These are phyloP conservation scores for Rhypophila decipiens DNA, from an alignment of 495 filamentous ascomycete genomes.

Conservation along the genomic window DNA sequence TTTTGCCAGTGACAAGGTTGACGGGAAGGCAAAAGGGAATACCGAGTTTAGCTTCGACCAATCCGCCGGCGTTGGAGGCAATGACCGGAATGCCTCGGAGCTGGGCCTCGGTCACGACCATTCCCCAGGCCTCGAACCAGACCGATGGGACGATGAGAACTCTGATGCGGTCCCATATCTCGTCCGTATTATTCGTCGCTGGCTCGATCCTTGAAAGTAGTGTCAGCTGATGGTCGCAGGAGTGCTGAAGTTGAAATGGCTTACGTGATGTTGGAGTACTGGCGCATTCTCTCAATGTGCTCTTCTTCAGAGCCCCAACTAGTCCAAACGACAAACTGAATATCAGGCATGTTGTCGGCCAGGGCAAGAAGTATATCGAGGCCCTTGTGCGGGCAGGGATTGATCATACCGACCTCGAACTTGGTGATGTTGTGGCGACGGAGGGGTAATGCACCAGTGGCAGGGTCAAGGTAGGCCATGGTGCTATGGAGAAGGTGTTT, in stretches of 20 bases:
- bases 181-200: slow-evolving; percentile 20
- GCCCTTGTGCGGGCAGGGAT: slow-evolving; percentile 27
- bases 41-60: slow-evolving; percentile 24
- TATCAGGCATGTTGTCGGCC: slow-evolving; percentile 17
- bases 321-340: slow-evolving; percentile 25
- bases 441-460: slow-evolving; percentile 11
- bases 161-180: slow-evolving; percentile 28
- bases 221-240: background rate
- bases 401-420: slow-evolving; percentile 25
- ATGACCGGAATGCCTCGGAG: slow-evolving; percentile 28
- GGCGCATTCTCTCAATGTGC: slow-evolving; percentile 9
- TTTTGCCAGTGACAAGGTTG: slow-evolving; percentile 18
- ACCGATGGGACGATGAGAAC: slow-evolving; percentile 23
- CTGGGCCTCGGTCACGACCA: slow-evolving; percentile 27
- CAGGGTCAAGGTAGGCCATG: slow-evolving; percentile 18
- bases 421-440: slow-evolving; percentile 23
- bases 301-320: slow-evolving; percentile 22
- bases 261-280: slow-evolving; percentile 20
- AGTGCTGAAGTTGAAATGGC: too few species aligned
- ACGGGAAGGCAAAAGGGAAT: slow-evolving; percentile 23
- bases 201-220: slow-evolving; percentile 15
- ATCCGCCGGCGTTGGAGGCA: slow-evolving; percentile 24
- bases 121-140: slow-evolving; percentile 27
- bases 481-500: slow-evolving; percentile 19
- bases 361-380: slow-evolving; percentile 19